phyloP scores from a whole-genome alignment of 306 rosid species.

The Lathyrus tuberosus region DNA sequence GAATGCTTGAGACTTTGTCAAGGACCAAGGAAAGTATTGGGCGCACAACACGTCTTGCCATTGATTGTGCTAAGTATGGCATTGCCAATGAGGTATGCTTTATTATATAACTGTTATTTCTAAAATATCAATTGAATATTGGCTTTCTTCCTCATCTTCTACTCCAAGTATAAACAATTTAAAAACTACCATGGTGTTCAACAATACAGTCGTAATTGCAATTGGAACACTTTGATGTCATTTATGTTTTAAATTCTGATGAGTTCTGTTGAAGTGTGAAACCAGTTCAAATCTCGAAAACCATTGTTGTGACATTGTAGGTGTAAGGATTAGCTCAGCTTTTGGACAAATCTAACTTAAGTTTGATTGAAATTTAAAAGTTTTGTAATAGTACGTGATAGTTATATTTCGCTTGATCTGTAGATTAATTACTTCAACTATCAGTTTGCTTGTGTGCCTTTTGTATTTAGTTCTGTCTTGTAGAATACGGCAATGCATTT shows the following conservation, averaged over 20 bases:
- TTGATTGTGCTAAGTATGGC: constrained; percentile 97
- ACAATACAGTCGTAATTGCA: neutral
- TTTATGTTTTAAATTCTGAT: constrained; percentile 1
- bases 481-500: constrained; percentile 15
- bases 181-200: constrained; percentile 3
- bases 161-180: constrained; percentile 2
- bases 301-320: constrained; percentile 12
- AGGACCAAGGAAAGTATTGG: constrained; percentile 96
- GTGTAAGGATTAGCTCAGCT: constrained; percentile 9
- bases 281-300: neutral
- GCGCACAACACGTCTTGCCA: constrained; percentile 94
- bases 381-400: constrained; percentile 16
- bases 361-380: constrained; percentile 7
- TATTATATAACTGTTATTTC: constrained; percentile 8
- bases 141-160: constrained; percentile 11
- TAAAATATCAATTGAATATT: constrained; percentile 3
- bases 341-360: neutral
- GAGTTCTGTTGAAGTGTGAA: constrained; percentile 25
- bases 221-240: constrained; percentile 11
- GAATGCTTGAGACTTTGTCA: constrained; percentile 97
- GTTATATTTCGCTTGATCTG: constrained; percentile 8
- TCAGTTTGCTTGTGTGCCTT: constrained; percentile 10
- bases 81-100: constrained; percentile 86
- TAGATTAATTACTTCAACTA: constrained; percentile 12
- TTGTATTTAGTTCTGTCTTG: constrained; percentile 19